Conservation (phyloP, 371 early-diverging fungal genomes). For the Rhizopus sp. region DNA sequence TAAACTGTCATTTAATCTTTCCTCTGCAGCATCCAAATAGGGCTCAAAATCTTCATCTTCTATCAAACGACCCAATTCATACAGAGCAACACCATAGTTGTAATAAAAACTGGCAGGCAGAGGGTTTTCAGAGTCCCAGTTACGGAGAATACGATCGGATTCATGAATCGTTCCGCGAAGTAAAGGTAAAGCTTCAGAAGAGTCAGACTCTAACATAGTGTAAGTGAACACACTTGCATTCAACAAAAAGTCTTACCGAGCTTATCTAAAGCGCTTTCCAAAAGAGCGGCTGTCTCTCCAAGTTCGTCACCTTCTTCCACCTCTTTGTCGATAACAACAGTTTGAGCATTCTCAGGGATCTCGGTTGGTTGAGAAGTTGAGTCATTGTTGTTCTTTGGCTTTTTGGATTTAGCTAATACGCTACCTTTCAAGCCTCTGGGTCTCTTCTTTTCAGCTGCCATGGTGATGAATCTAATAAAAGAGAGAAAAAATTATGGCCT, state of each 20-base stretch:
- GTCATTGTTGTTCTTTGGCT: slow-evolving; percentile 24
- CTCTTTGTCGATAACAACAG: slow-evolving; percentile 48
- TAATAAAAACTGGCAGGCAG: slow-evolving; percentile 53
- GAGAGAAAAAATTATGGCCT: background rate
- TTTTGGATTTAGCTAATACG: slow-evolving; percentile 40
- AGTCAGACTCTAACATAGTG: slow-evolving; percentile 23
- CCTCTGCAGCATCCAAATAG: slow-evolving; percentile 49
- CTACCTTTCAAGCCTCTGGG: slow-evolving; percentile 50
- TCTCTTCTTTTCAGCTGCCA: slow-evolving; percentile 48
- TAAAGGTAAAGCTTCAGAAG: slow-evolving; percentile 36
- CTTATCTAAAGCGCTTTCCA: slow-evolving; percentile 47
- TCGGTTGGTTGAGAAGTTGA: slow-evolving; percentile 12
- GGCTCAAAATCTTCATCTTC: slow-evolving; percentile 49
- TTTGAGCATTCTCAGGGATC: slow-evolving; percentile 44
- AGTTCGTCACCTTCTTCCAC: slow-evolving; percentile 58
- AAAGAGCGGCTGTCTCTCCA: slow-evolving; percentile 47
- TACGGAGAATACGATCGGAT: slow-evolving; percentile 63
- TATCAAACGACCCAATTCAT: slow-evolving; percentile 50
- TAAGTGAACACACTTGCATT: background rate
- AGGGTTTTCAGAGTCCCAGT: slow-evolving; percentile 38
- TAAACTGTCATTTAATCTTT: slow-evolving; percentile 36
- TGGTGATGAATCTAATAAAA: slow-evolving; percentile 4
- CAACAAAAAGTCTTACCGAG: slow-evolving; percentile 24
- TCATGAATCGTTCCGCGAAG: slow-evolving; percentile 65
- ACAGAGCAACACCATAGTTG: slow-evolving; percentile 59